Base-by-base conservation (phyloP, 2,329 filamentous ascomycete species). In the Amauroascus niger region DNA sequence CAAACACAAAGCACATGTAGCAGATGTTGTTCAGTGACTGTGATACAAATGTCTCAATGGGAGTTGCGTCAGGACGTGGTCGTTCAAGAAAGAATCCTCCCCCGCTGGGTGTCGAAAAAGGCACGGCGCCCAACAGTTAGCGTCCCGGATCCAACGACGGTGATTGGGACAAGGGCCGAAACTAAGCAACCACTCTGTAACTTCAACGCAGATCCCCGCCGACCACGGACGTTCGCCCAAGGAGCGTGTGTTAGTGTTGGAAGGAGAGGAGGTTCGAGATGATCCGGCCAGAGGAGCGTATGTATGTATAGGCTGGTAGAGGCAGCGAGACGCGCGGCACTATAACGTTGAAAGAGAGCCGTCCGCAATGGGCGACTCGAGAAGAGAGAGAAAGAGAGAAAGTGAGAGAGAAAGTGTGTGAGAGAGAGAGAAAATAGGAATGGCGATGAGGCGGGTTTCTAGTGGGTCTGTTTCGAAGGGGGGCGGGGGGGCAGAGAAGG, bases 1-100 rank as follows among this genome's bases (percentile, higher is more conserved):
- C 48, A 41, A 51, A 43, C 37, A 41, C 13, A 14, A 35, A 9
- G 30, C 37, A 50, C 35, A 26, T 13, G 47, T 32, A 5, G 14
- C 3, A 40, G 35, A 45, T 18, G 39, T 6, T 20, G 39, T 13
- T 14, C 24, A 6, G 16, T 37, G 39, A 46, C 28, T 33, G 50
- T 47, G 50, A 53, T 49, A 49, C 52, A 54, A n/a, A 35, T 32
- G 52, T 49, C 22, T 49, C 43, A 53, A 49, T 28, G n/a, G 26
- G 8, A 39, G 14, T 43, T 9, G 20, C 45, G 37, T 54, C 46
- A 30, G 43, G 26, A 32, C 32, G 39, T 7, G 6, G 8, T 35
- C 6, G 49, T 35, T 1, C n/a, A 32, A 6, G 20, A 11, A 9
- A 30, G 9, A 30, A 9, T 41, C 45, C 32, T 33, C 37, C n/a